These are phyloP conservation scores for Symbiodinium natans DNA, from an alignment of 73 alveolate species.

Conservation along the genomic window DNA sequence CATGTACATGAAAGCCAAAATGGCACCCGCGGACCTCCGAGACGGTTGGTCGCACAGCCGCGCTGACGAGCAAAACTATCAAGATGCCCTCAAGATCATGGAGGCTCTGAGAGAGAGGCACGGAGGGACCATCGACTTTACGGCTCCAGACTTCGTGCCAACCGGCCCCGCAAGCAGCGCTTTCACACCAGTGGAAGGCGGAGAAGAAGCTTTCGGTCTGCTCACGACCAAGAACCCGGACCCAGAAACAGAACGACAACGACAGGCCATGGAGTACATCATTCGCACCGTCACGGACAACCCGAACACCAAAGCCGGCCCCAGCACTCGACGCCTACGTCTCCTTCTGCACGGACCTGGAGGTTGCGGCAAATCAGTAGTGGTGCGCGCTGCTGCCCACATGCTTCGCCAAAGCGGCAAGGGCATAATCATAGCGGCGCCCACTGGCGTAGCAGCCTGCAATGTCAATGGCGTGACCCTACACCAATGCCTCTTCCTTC, in stretches of 20 bases:
- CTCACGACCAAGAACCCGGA: neutral
- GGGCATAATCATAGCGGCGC: neutral
- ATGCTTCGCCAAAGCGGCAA: neutral
- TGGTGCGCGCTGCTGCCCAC: neutral
- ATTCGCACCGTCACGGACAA: neutral
- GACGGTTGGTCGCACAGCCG: neutral
- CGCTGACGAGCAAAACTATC: slow-evolving; percentile 15
- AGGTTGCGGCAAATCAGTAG: no score
- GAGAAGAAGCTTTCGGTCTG: neutral
- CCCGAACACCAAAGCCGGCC: no score
- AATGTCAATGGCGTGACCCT: neutral
- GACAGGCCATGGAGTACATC: neutral
- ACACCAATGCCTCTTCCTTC: neutral
- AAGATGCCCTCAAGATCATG: neutral
- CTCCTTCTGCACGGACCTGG: neutral
- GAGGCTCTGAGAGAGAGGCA: neutral
- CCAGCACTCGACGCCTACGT: neutral
- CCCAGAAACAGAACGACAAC: neutral
- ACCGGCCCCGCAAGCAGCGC: neutral
- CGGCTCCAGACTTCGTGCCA: neutral
- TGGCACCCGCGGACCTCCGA: neutral
- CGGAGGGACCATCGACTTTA: neutral
- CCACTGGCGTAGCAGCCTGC: neutral
- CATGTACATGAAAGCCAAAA: neutral
- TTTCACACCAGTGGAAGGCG: neutral